Evolutionary conservation across 2,329 filamentous ascomycete genomes (phyloP).

Genomic region (Aspergillus intermedius): DNA sequence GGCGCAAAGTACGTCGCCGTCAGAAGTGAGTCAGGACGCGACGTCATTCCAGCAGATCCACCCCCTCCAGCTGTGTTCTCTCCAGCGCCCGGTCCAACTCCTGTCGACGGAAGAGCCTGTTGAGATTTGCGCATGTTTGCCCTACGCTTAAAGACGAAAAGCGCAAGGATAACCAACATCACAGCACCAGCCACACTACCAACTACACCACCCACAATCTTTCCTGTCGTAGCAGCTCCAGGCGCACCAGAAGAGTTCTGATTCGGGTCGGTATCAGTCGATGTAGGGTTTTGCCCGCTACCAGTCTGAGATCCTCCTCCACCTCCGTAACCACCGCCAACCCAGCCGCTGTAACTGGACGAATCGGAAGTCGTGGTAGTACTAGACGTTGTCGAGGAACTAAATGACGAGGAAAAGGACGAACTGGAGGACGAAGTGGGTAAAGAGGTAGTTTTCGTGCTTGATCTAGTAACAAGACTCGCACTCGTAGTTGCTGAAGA

Average conservation of each 20-base stretch:
- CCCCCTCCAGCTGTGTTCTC: slow-evolving; percentile 10
- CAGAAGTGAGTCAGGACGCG: slow-evolving; percentile 35
- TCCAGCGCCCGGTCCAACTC: slow-evolving; percentile 9
- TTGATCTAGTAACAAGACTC: not conserved
- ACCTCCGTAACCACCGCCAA: slow-evolving; percentile 2
- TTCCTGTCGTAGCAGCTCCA: slow-evolving; percentile 38
- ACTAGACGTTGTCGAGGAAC: not conserved
- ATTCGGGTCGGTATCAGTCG: slow-evolving; percentile 6
- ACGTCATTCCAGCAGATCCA: slow-evolving; percentile 25
- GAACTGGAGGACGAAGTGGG: not conserved
- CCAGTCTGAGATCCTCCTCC: slow-evolving; percentile 9
- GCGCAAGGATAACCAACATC: slow-evolving; percentile 39
- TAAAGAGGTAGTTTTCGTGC: not conserved
- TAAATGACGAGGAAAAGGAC: not conserved
- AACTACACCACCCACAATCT: slow-evolving; percentile 57
- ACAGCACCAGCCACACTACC: slow-evolving; percentile 55
- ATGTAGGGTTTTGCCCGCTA: slow-evolving; percentile 2
- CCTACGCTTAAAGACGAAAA: slow-evolving; percentile 45
- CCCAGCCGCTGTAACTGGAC: not conserved
- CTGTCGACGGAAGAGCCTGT: slow-evolving; percentile 19
- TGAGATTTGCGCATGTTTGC: slow-evolving; percentile 24
- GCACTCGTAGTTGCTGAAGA: not conserved
- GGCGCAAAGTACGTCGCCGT: slow-evolving; percentile 32
- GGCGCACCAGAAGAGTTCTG: slow-evolving; percentile 10
- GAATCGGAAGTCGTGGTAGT: not conserved